Percentiles rank a stretch among this genome's conserved stretches.
phyloP scores from a whole-genome alignment of 805 yeast genomes.

The Torulaspora indica region DNA sequence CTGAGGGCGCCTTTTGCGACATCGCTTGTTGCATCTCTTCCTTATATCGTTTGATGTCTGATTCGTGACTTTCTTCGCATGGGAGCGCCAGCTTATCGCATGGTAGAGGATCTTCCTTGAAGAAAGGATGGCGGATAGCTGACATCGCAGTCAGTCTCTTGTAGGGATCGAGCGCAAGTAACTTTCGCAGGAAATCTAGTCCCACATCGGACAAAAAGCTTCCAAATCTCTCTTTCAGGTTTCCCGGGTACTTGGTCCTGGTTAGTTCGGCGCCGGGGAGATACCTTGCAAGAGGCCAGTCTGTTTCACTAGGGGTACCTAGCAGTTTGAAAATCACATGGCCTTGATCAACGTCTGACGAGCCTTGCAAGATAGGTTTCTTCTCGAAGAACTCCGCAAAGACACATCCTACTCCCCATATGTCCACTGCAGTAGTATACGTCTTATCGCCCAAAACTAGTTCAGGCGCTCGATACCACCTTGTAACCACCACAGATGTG shows the following conservation, averaged over 20 bases:
- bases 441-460: constrained; percentile 75
- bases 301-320: constrained; percentile 66
- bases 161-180: constrained; percentile 66
- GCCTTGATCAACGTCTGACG: constrained; percentile 83
- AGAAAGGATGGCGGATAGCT: constrained; percentile 69
- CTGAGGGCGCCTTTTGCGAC: constrained; percentile 35
- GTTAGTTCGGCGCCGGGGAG: constrained; percentile 50
- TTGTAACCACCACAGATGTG: constrained; percentile 79
- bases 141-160: constrained; percentile 72
- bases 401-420: constrained; percentile 98
- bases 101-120: constrained; percentile 63
- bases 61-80: constrained; percentile 85
- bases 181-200: constrained; percentile 51
- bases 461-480: constrained; percentile 98
- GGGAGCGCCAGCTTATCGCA: constrained; percentile 52
- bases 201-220: constrained; percentile 40
- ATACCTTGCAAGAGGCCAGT: constrained; percentile 56
- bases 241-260: constrained; percentile 34
- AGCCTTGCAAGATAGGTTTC: constrained; percentile 81
- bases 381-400: constrained; percentile 83
- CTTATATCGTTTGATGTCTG: constrained; percentile 61
- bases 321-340: constrained; percentile 71
- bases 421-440: constrained; percentile 91
- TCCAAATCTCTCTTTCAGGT: constrained; percentile 48
- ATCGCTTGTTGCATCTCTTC: constrained; percentile 37